Evolutionary conservation across 306 rosid species (phyloP).

Genomic region (barrel medic (Medicago truncatula)): MtrunA17r5.0-ANR NC_053049.1:49505501-49506000

Average conservation of each 20-base stretch:
- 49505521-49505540: constrained; percentile 5
- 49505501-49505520: not conserved
- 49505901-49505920: constrained; percentile 9
- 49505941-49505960: constrained; percentile 9
- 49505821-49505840: constrained; percentile 12
- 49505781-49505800: not conserved
- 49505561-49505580: constrained; percentile 83
- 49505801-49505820: not conserved
- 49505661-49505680: constrained; percentile 99
- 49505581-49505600: constrained; percentile 77
- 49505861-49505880: not conserved
- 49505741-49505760: constrained; percentile 2
- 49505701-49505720: constrained; percentile 31
- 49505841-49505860: not conserved
- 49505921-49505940: not conserved
- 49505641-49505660: constrained; percentile 75
- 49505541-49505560: constrained; percentile 49
- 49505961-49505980: not conserved
- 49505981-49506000: constrained; percentile 5
- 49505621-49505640: constrained; percentile 64
- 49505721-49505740: not conserved
- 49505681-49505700: constrained; percentile 93
- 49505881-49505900: not conserved
- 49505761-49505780: constrained; percentile 8
- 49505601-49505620: constrained; percentile 96